Percentiles rank a stretch among this genome's conserved stretches.
These are phyloP conservation scores for Fusarium sororula DNA, from an alignment of 2,329 filamentous ascomycete species.

Conservation along the genomic window DNA sequence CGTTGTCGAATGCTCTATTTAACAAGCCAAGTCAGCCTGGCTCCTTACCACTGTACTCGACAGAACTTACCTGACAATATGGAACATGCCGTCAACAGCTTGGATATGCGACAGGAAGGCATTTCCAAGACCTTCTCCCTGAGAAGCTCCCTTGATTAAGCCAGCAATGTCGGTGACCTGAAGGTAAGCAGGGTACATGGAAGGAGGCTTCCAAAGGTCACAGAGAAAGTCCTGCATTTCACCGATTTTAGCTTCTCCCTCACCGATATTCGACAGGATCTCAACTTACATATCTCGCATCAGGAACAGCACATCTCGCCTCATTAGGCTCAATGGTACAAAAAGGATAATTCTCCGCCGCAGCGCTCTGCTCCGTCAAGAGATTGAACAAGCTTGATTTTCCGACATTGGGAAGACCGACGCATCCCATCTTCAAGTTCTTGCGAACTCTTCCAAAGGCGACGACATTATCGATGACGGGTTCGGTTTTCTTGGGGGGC, in stretches of 20 bases:
- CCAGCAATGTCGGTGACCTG: slow-evolving; percentile 58
- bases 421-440: slow-evolving; percentile 59
- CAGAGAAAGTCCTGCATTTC: slow-evolving; percentile 53
- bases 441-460: slow-evolving; percentile 56
- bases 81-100: slow-evolving; percentile 57
- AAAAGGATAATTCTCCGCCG: slow-evolving; percentile 57
- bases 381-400: slow-evolving; percentile 58
- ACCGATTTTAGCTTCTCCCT: background rate
- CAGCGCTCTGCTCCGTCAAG: slow-evolving; percentile 56
- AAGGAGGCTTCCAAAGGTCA: slow-evolving; percentile 56
- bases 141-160: slow-evolving; percentile 55
- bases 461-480: slow-evolving; percentile 54
- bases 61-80: slow-evolving; percentile 51
- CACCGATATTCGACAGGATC: background rate
- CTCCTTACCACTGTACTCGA: fast-evolving
- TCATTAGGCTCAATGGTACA: slow-evolving; percentile 59
- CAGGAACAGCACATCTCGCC: slow-evolving; percentile 56
- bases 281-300: slow-evolving; percentile 53
- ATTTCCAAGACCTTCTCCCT: slow-evolving; percentile 56
- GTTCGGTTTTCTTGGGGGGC: slow-evolving; percentile 52
- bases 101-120: slow-evolving; percentile 57
- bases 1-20: slow-evolving; percentile 54
- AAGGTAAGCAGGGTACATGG: slow-evolving; percentile 55
- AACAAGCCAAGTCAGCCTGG: background rate
- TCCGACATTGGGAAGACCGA: slow-evolving; percentile 56